Evolutionary conservation across 768 basidiomycete genomes (phyloP), one percentile per base, ranked within the genome.

Genomic region (Tricholoma sp.): DNA sequence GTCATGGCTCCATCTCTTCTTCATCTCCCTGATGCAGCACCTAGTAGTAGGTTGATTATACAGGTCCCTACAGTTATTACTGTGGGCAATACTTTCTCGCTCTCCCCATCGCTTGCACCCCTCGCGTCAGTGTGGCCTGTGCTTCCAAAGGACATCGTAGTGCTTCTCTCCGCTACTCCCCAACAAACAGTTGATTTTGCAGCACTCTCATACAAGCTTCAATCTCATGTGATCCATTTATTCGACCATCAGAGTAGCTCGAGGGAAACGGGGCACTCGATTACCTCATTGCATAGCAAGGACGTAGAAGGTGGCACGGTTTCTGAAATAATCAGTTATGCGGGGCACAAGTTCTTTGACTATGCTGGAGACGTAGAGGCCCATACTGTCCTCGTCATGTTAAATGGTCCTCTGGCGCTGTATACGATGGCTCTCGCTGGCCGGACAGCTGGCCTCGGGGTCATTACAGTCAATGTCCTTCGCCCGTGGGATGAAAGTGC

Each of bases 201-300:
- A 2, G 65, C 81, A 28, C 77, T 92, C 49, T 78, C 92, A n/a
- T 94, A 94, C 75, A 78, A 76, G 57, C 70, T 89, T 13, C 68
- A 73, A 17, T 80, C 74, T 41, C 91, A 96, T 70, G 85, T 91
- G 55, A 79, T 94, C 54, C 94, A 98, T 69, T 74, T 98, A 41
- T 94, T 98, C 66, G 94, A 98, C 70, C 91, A 96, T 63, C 80
- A 90, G 65, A 83, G 84, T 58, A 78, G 85, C 32, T 77, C 86
- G 33, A 86, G 96, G 24, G 94, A 98, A 72, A 73, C 82, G 33
- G 84, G 89, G 2, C 80, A 85, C 53, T 65, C 76, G 33, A 70
- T 84, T 36, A 63, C 70, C 28, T 76, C 78, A 2, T 63, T 77
- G 13, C 60, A 70, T 4, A 58, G 68, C 0, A 71, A 73, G 20